phyloP scores from a whole-genome alignment of 2,329 filamentous ascomycete species.

The Coccinonectria pachysandricola region DNA sequence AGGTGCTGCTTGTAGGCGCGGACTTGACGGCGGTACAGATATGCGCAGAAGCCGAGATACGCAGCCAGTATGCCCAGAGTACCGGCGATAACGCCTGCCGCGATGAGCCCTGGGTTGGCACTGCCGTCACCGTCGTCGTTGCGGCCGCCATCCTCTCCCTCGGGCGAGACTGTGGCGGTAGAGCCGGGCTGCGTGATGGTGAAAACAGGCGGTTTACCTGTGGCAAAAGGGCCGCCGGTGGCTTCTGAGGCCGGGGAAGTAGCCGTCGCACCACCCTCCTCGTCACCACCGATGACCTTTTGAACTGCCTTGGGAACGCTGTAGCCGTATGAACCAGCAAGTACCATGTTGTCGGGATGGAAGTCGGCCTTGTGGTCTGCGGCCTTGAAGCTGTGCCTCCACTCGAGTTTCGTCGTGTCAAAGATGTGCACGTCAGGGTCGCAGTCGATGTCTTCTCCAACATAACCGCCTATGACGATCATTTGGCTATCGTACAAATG shows the following conservation, averaged over 20 bases:
- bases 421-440: constrained; percentile 60
- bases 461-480: constrained; percentile 51
- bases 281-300: constrained; percentile 38
- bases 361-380: constrained; percentile 47
- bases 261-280: constrained; percentile 42
- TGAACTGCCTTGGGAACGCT: constrained; percentile 42
- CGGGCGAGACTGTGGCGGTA: constrained; percentile 32
- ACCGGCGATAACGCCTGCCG: constrained; percentile 51
- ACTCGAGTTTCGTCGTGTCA: constrained; percentile 52
- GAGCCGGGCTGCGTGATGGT: constrained; percentile 46
- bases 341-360: constrained; percentile 36
- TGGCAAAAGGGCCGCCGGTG: constrained; percentile 59
- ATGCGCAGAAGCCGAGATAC: constrained; percentile 62
- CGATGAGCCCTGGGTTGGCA: constrained; percentile 32
- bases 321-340: constrained; percentile 39
- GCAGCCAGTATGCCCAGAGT: constrained; percentile 48
- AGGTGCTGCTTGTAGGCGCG: constrained; percentile 60
- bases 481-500: constrained; percentile 51
- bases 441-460: constrained; percentile 38
- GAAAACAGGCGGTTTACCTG: constrained; percentile 59
- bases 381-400: constrained; percentile 49
- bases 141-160: constrained; percentile 18
- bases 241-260: constrained; percentile 40
- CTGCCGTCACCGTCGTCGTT: constrained; percentile 3
- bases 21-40: constrained; percentile 63